Percentiles rank a stretch among this genome's conserved stretches.
phyloP scores from a whole-genome alignment of 805 yeast genomes.

The Limtongia smithiae region DNA sequence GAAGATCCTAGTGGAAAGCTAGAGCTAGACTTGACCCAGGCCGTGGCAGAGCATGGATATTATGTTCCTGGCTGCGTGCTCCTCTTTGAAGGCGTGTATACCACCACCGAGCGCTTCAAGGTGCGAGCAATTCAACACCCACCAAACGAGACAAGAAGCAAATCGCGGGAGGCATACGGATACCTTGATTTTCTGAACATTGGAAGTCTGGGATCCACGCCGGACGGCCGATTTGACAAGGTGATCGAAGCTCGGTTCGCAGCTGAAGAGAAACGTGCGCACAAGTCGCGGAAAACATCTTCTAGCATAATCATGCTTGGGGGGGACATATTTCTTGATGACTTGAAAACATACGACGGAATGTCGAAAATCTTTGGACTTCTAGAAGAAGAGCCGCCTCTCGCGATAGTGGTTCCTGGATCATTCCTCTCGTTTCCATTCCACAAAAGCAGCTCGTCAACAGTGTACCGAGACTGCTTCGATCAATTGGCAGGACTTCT shows the following conservation, averaged over 20 bases:
- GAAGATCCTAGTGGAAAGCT: conserved; percentile 80
- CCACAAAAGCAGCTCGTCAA: conserved; percentile 52
- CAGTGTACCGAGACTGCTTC: conserved; percentile 52
- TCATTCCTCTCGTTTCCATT: conserved; percentile 71
- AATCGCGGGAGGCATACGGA: conserved; percentile 68
- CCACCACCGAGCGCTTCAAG: conserved; percentile 55
- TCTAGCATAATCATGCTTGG: conserved; percentile 61
- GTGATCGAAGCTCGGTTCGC: conserved; percentile 54
- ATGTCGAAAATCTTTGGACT: conserved; percentile 57
- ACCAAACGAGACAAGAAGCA: conserved; percentile 72
- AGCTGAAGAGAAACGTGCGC: conserved; percentile 52
- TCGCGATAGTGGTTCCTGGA: conserved; percentile 75
- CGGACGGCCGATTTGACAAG: conserved; percentile 57
- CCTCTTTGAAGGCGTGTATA: conserved; percentile 80
- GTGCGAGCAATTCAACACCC: conserved; percentile 82
- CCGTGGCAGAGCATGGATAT: conserved; percentile 59
- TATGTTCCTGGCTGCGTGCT: conserved; percentile 71
- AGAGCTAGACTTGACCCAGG: conserved; percentile 51
- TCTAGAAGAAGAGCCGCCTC: conserved; percentile 58
- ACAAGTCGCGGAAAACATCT: conserved; percentile 43
- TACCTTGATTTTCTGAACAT: conserved; percentile 65
- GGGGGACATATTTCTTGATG: conserved; percentile 65
- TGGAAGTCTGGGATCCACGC: conserved; percentile 35
- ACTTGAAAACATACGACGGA: conserved; percentile 55
- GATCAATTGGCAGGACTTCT: conserved; percentile 69